A percentile compares a stretch with the other conserved stretches of the same genome.
Evolutionary conservation across 768 basidiomycete species (phyloP).

Genomic region (Porpolomopsis calyptriformis): DNA sequence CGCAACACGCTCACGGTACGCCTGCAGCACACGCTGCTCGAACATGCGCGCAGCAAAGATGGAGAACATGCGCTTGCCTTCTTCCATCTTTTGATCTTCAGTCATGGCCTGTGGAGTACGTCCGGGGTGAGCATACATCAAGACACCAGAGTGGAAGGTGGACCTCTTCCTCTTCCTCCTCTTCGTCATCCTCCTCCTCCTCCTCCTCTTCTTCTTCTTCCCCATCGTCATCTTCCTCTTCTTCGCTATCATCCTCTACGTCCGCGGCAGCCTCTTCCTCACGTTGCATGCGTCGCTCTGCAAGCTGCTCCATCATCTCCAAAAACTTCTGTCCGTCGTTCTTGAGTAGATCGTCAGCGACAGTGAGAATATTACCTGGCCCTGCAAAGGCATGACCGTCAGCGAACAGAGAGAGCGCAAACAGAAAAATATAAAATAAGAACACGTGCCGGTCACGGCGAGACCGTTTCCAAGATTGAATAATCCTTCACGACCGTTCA

Average conservation of each 20-base stretch:
- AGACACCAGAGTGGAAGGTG: conserved; percentile 18
- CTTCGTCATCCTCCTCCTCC: conserved; percentile 51
- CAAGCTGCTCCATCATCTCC: conserved; percentile 99
- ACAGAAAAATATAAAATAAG: too few species aligned
- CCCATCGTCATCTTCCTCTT: conserved; percentile 30
- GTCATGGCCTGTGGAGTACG: conserved; percentile 56
- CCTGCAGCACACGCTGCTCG: conserved; percentile 93
- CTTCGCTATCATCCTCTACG: conserved; percentile 39
- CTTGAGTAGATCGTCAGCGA: conserved; percentile 96
- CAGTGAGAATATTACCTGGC: conserved; percentile 91
- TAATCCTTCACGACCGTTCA: conserved; percentile 50
- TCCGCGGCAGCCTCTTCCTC: conserved; percentile 54
- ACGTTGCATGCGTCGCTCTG: conserved; percentile 85
- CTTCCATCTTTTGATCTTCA: conserved; percentile 97
- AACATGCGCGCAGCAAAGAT: conserved; percentile 99
- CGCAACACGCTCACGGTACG: conserved; percentile 93
- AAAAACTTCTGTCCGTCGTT: conserved; percentile 98
- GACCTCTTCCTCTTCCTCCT: conserved; percentile 50
- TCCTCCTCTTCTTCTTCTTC: conserved; percentile 39
- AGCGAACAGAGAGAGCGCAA: conserved; percentile 9
- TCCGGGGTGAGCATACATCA: conserved; percentile 12
- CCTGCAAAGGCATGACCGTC: conserved; percentile 39
- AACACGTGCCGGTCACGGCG: conserved; percentile 63
- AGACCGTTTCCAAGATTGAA: conserved; percentile 75
- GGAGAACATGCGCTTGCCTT: conserved; percentile 98